Conservation (phyloP, 805 yeast species). For the Teunomyces atbi region DNA sequence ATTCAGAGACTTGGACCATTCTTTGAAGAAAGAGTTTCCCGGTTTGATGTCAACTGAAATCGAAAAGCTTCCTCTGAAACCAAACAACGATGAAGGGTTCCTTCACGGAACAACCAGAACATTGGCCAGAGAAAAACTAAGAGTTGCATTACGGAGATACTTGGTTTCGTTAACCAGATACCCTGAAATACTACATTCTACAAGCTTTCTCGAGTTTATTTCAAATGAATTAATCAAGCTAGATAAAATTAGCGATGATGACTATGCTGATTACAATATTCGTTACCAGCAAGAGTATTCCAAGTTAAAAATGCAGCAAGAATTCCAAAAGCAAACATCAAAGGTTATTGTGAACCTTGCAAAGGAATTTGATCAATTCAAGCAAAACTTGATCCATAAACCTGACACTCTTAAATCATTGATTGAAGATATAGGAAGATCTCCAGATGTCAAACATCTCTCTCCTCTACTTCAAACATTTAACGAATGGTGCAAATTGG, state of each 20-base stretch:
- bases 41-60: constrained; percentile 55
- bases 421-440: constrained; percentile 63
- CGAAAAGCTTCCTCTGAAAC: constrained; percentile 57
- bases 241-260: constrained; percentile 36
- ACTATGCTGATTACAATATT: constrained; percentile 53
- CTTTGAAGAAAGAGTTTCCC: constrained; percentile 59
- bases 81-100: constrained; percentile 36
- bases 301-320: constrained; percentile 58
- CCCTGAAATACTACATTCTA: constrained; percentile 54
- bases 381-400: constrained; percentile 48
- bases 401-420: constrained; percentile 57
- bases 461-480: constrained; percentile 68
- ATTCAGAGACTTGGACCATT: constrained; percentile 56
- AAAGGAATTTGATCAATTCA: constrained; percentile 57
- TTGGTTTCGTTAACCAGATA: constrained; percentile 51
- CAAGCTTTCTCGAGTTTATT: constrained; percentile 54
- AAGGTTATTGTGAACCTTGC: constrained; percentile 54
- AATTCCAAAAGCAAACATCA: constrained; percentile 70
- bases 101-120: constrained; percentile 12
- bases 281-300: constrained; percentile 61
- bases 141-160: constrained; percentile 77
- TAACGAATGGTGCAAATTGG: constrained; percentile 79
- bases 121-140: constrained; percentile 69
- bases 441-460: constrained; percentile 51
- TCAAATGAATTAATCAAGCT: constrained; percentile 32